Evolutionary conservation across 345 rosid genomes (phyloP), one percentile per base, ranked within the genome.

Genomic region (Pugionium dolabratum): DNA sequence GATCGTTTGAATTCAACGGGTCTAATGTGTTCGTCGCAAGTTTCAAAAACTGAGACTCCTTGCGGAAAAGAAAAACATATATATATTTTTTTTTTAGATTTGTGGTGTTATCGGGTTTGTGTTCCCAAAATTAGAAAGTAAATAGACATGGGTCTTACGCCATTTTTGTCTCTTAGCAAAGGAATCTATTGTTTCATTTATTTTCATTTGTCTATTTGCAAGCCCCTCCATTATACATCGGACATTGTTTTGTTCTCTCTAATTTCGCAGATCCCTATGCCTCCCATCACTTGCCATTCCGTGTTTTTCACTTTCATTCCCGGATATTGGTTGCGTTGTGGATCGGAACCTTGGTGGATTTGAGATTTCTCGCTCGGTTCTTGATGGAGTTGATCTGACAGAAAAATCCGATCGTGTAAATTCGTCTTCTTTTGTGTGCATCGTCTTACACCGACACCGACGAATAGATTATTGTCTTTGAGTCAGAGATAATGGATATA

Each of bases 401-500:
- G 9, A 34, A 51, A 39, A 42, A 11, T 9, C 18, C 1, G 2
- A 54, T 44, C 3, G 34, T 57, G 43, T 32, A 18, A 18, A 29
- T 32, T 42, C 41, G 42, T 25, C 10, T 32, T 50, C 42, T 5
- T 51, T 40, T 11, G 42, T 18, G 33, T 40, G 33, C 5, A 59
- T 58, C 47, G 9, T 40, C 48, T 18, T 18, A 18, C 18, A 18
- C 18, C 18, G 54, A 65, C 9, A 35, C 11, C n/a, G 10, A 11
- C 10, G 43, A 41, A 39, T 41, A 47, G 59, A 8, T 34, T 56
- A 34, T 63, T 3, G 57, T 35, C 37, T 66, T 52, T 32, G 56
- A 59, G 44, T 45, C 10, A n/a, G 53, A 65, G 40, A 58, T 70
- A 54, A 94, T 90, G 96, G 99, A 88, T 79, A 87, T 87, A 77